Conservation (phyloP, 768 basidiomycete genomes). For the Mycena olivaceomarginata region DNA sequence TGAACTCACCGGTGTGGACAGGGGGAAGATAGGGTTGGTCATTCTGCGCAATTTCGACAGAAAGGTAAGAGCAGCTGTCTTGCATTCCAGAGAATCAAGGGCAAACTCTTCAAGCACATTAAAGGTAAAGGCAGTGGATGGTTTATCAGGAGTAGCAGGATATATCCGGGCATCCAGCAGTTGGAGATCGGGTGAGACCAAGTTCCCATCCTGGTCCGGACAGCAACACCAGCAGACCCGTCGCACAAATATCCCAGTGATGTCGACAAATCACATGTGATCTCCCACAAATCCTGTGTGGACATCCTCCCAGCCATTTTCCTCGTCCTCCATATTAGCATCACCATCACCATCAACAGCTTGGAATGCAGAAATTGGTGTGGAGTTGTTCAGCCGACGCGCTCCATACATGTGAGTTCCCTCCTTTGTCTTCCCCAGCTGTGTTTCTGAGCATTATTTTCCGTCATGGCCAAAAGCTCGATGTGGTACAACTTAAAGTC, state of each 20-base stretch:
- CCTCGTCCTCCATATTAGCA: not conserved
- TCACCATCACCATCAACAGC: not conserved
- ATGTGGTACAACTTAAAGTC: no score
- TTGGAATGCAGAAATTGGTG: not conserved
- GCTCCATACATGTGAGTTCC: no score
- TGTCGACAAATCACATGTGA: not conserved
- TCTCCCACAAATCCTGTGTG: constrained; percentile 12
- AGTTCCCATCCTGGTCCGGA: not conserved
- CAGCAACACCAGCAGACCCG: constrained; percentile 30
- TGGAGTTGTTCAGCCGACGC: no score
- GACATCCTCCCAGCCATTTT: constrained; percentile 16
- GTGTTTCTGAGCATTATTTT: not conserved
- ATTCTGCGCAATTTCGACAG: not conserved
- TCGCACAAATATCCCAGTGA: constrained; percentile 17
- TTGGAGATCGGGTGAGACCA: constrained; percentile 28
- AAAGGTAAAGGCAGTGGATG: constrained; percentile 47
- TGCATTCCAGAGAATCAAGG: constrained; percentile 47
- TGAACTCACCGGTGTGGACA: constrained; percentile 2
- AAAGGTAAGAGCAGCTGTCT: constrained; percentile 4
- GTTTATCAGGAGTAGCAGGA: constrained; percentile 35
- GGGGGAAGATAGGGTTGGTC: not conserved
- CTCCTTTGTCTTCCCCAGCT: no score
- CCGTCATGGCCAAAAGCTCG: not conserved
- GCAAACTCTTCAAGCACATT: constrained; percentile 47
- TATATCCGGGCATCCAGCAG: constrained; percentile 38